A percentile compares a stretch with the other conserved stretches of the same genome.
phyloP scores from a whole-genome alignment of 768 basidiomycete species.

The Amanita pallidorosea region DNA sequence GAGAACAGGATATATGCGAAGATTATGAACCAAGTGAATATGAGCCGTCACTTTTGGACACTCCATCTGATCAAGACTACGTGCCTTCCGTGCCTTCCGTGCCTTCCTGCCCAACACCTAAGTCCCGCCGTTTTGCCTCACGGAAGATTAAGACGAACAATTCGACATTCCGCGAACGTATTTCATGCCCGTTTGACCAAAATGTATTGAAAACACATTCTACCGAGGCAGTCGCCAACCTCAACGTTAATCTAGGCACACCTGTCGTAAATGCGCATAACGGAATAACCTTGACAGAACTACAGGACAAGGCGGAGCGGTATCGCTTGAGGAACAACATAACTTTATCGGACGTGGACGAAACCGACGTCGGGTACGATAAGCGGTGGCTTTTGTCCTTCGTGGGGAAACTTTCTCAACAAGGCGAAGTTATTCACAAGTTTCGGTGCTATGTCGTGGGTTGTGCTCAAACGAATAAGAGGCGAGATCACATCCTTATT shows the following conservation, averaged over 20 bases:
- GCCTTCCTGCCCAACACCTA: not conserved
- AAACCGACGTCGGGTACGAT: slow-evolving; percentile 40
- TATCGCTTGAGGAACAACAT: slow-evolving; percentile 40
- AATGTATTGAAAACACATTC: not conserved
- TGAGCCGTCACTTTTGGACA: not conserved
- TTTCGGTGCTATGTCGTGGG: slow-evolving; percentile 62
- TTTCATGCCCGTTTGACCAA: not conserved
- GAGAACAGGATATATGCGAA: not conserved
- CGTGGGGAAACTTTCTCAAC: slow-evolving; percentile 51
- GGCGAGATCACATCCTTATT: slow-evolving; percentile 64
- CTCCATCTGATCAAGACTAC: not conserved
- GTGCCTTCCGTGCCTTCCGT: no score
- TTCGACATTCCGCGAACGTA: not conserved
- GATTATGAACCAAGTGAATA: slow-evolving; percentile 4
- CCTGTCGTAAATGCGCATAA: slow-evolving; percentile 56
- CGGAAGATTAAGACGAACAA: not conserved
- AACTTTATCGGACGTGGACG: not conserved
- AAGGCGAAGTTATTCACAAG: slow-evolving; percentile 46
- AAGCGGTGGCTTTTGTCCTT: slow-evolving; percentile 57
- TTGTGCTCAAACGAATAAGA: slow-evolving; percentile 59
- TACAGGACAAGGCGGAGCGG: slow-evolving; percentile 42
- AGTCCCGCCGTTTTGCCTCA: not conserved
- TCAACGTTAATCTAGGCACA: slow-evolving; percentile 27
- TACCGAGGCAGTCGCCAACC: not conserved
- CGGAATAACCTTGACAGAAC: slow-evolving; percentile 43